Evolutionary conservation across 306 rosid species (phyloP).

Genomic region (Ormosia emarginata): DNA sequence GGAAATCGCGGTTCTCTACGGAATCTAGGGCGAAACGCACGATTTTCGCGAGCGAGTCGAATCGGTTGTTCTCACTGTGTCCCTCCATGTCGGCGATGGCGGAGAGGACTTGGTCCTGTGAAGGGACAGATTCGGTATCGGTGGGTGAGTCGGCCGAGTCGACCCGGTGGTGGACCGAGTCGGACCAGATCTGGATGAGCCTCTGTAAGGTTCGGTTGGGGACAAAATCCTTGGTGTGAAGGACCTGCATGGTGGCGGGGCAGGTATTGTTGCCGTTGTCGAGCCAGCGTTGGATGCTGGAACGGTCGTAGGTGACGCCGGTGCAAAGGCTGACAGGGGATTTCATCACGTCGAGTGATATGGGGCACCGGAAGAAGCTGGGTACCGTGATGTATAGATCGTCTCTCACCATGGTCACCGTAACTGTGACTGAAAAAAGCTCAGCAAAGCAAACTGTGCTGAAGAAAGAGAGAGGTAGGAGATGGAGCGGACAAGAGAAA

Average conservation of each 20-base stretch:
- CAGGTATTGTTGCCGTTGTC: slow-evolving; percentile 95
- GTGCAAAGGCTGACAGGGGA: slow-evolving; percentile 95
- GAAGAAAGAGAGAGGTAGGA: slow-evolving; percentile 15
- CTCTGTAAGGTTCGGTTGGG: slow-evolving; percentile 84
- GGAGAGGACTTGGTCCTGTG: slow-evolving; percentile 35
- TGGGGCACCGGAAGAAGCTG: slow-evolving; percentile 81
- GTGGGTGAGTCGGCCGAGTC: slow-evolving; percentile 36
- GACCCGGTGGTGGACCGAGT: slow-evolving; percentile 45
- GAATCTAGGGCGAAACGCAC: slow-evolving; percentile 52
- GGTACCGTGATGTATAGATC: slow-evolving; percentile 70
- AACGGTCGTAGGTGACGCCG: slow-evolving; percentile 94
- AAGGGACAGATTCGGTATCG: neutral
- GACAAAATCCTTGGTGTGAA: slow-evolving; percentile 64
- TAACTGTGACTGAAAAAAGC: neutral
- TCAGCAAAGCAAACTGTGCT: neutral
- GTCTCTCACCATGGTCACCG: slow-evolving; percentile 59
- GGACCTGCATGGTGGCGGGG: slow-evolving; percentile 96
- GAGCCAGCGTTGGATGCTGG: slow-evolving; percentile 94
- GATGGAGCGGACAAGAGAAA: slow-evolving; percentile 20
- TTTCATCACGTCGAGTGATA: slow-evolving; percentile 83
- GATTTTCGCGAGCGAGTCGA: slow-evolving; percentile 44
- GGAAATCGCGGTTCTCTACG: slow-evolving; percentile 55
- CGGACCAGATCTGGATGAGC: slow-evolving; percentile 92
- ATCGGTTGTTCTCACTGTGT: neutral
- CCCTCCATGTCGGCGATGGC: slow-evolving; percentile 28